Evolutionary conservation across 768 basidiomycete species (phyloP), one percentile per base, ranked within the genome.

Genomic region (Podaxis pistillaris): DNA sequence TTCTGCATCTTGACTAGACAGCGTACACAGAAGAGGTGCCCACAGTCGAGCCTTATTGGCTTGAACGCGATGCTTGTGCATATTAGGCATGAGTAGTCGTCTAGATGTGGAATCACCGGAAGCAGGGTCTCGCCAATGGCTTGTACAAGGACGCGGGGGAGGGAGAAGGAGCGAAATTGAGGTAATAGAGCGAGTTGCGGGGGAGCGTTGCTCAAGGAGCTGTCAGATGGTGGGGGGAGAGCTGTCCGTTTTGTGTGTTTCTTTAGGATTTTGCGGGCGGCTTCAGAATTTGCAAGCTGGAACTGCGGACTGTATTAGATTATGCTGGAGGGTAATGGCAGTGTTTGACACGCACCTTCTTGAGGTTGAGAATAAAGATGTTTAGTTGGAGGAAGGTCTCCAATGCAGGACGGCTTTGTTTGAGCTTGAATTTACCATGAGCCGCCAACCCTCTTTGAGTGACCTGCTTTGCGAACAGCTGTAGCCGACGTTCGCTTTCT

Each of bases 1-100:
- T 88, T 91, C 77, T 98, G 95, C 86, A 98, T 90, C 77, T 96
- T 96, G 49, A 92, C 92, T 9, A 96, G 78, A 70, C 93, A 89
- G 73, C 89, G 75, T 3, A 90, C 87, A 63, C 89, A 91, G 68
- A 90, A 91, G 17, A 90, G 77, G 73, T 96, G 95, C 0, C 88
- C 82, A 64, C 95, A 98, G 17, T 74, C 72, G 2, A 98, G 80
- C 9, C 94, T 79, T 56, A 96, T 90, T 0, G 96, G 96, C 72
- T 94, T 94, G 81, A 95, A 98, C 4, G 94, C 96, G 66, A 98
- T 87, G 63, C 83, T 85, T 1, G 88, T 91, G 74, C 96, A 97
- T 62, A 97, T 96, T 41, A 89, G 77, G 68, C 95, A 98, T 1
- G 85, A 76, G 71, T 95, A 97, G 74, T 96, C 91, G 62, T 93